Conservation (phyloP, 2,329 filamentous ascomycete genomes). For the Endothia cerciana region DNA sequence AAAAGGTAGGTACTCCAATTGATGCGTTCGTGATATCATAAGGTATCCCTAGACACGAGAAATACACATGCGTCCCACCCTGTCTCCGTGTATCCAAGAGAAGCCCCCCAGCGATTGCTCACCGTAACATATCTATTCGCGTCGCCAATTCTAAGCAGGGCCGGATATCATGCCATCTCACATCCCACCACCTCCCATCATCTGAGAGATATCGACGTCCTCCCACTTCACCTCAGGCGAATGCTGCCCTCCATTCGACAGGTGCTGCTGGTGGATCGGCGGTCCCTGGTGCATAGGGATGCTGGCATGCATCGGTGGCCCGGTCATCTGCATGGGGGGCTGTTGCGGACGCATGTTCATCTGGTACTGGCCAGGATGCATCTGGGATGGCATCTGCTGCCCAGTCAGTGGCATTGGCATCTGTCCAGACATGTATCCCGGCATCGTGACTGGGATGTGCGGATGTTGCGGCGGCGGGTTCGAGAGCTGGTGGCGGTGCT, state of each 20-base stretch:
- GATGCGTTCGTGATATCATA: constrained; percentile 26
- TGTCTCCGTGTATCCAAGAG: background rate
- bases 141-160: background rate
- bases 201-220: constrained; percentile 48
- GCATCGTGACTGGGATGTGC: constrained; percentile 21
- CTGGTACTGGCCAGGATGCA: constrained; percentile 23
- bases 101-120: constrained; percentile 7
- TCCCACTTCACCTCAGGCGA: constrained; percentile 47
- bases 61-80: background rate
- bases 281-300: constrained; percentile 11
- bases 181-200: constrained; percentile 42
- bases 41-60: constrained; percentile 22
- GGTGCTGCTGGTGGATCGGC: constrained; percentile 35
- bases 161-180: constrained; percentile 9
- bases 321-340: constrained; percentile 28
- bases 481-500: constrained; percentile 8
- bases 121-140: background rate
- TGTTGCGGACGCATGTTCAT: constrained; percentile 21
- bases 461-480: constrained; percentile 18
- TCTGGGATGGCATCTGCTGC: constrained; percentile 17
- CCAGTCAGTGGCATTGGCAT: constrained; percentile 19
- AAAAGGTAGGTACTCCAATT: constrained; percentile 19
- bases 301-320: constrained; percentile 39
- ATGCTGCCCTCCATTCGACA: constrained; percentile 20
- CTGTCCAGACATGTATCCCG: constrained; percentile 19